Conservation (phyloP, 2,329 filamentous ascomycete species). For the Coniochaeta prunicola region DNA sequence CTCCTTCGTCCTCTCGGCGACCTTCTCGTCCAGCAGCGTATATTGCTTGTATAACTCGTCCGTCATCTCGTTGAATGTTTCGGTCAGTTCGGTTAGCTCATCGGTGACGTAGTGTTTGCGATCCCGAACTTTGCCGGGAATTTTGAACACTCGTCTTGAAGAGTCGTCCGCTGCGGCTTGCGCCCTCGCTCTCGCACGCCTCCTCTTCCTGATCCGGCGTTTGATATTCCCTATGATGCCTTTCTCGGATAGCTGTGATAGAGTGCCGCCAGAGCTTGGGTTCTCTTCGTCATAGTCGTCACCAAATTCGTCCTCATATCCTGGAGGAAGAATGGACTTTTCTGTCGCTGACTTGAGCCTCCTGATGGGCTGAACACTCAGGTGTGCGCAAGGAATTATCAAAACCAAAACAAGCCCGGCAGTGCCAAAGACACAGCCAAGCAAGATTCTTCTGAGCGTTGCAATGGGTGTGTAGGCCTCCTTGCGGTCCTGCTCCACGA, state of each 20-base stretch:
- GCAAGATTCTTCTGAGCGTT: conserved; percentile 68
- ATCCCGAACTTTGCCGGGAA: conserved; percentile 75
- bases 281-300: conserved; percentile 40
- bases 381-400: conserved; percentile 72
- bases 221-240: conserved; percentile 30
- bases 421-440: conserved; percentile 81
- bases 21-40: conserved; percentile 73
- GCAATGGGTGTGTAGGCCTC: conserved; percentile 74
- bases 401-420: conserved; percentile 65
- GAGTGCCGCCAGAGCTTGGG: conserved; percentile 31
- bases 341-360: conserved; percentile 68
- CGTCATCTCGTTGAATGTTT: conserved; percentile 89
- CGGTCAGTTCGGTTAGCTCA: conserved; percentile 75
- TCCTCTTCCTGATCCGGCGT: conserved; percentile 26
- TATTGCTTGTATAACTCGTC: conserved; percentile 87
- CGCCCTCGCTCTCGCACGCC: conserved; percentile 12
- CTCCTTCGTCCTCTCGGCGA: conserved; percentile 74
- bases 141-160: conserved; percentile 61
- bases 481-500: conserved; percentile 66
- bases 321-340: conserved; percentile 62
- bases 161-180: conserved; percentile 27
- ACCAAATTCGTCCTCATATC: conserved; percentile 43
- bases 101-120: conserved; percentile 71
- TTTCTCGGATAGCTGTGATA: conserved; percentile 36
- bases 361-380: conserved; percentile 73